Base-by-base conservation (phyloP, 352 stramenopile genomes). In the Globisporangium polare region DNA sequence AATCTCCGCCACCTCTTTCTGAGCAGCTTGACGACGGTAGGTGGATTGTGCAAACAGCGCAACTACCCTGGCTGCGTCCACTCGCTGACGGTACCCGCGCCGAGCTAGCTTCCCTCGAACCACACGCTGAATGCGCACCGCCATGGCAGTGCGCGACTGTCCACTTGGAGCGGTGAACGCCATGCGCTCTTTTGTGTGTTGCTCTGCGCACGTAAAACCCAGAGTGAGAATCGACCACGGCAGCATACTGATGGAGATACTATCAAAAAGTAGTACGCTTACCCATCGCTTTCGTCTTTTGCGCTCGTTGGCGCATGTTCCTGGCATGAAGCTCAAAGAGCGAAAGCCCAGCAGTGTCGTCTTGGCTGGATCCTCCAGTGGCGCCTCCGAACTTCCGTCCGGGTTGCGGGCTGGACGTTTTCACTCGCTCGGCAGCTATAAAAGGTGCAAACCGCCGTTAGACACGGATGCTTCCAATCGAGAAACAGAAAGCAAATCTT, bases 131-230 rank as follows among this genome's bases (percentile, higher is more conserved):
- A 88, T 82, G 3, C 65, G 66, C 35, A 63, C 67, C 6, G 70
- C 78, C 78, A 88, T 82, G 2, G 75, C 57, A 31, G 74, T 73
- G 42, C 80, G 74, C 0, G 61, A 65, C 54, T 72, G 60, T 15
- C 60, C 60, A 20, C 46, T 47, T 27, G 60, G 60, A 5, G 46
- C 29, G 2, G 4, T 43, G 53, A 58, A 58, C 24, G 60, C 65
- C 50, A 64, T 55, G 61, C 55, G 37, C 49, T 27, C 47, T 56
- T 45, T 58, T 26, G 47, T 72, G 50, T 66, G 37, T 67, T 71
- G 54, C 24, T 66, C 59, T 65, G 50, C 12, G 22, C 33, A 31
- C 35, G 20, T 0, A 10, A 17, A 9, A 15, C 17, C 2, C 35
- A 3, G 18, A 53, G 37, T 45, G 5, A 26, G 29, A 18, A 53